Evolutionary conservation across 257 asterid species (phyloP), one percentile per base, ranked within the genome.

Genomic region (Perilla frutescens): DNA sequence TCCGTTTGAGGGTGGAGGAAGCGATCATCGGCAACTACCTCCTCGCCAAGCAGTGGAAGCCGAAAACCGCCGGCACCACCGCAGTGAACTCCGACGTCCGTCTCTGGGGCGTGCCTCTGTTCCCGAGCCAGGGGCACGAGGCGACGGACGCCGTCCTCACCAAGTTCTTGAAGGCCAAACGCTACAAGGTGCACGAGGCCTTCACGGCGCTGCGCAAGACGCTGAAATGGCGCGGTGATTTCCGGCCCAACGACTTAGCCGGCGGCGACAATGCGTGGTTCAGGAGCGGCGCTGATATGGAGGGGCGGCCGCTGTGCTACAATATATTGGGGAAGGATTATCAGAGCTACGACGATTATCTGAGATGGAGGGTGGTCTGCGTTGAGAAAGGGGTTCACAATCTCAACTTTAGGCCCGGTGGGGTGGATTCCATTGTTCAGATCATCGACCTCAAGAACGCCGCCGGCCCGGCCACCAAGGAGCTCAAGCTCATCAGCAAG

Each of bases 51-150:
- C 81, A 66, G 63, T 65, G 74, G 48, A 11, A 62, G n/a, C 58
- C 5, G 43, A 67, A 63, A 8, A 53, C 13, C 4, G 62, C 0
- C 26, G 43, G 0, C 10, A 59, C 7, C 40, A 0, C 54, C 7
- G 11, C 54, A 13, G 79, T 58, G 9, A 40, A 78, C 70, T 26
- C 64, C 53, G 84, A 74, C 10, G 51, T 84, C 76, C 78, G 64
- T 0, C 58, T 93, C 48, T 93, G 98, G 98, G 97, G 96, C 1
- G 83, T 89, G 54, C 96, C 97, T 45, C 66, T 93, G 7, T 76
- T 93, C 60, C 91, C 91, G 0, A 79, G 87, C 15, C 71, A 60
- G 8, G 86, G 84, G n/a, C 84, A 86, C 43, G 77, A 66, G 4
- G 89, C 83, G 8, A 83, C 89, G 6, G 87, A 93, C 65, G 63